Conservation (phyloP, 163 green algal genomes). For the Scenedesmus sp. region DNA sequence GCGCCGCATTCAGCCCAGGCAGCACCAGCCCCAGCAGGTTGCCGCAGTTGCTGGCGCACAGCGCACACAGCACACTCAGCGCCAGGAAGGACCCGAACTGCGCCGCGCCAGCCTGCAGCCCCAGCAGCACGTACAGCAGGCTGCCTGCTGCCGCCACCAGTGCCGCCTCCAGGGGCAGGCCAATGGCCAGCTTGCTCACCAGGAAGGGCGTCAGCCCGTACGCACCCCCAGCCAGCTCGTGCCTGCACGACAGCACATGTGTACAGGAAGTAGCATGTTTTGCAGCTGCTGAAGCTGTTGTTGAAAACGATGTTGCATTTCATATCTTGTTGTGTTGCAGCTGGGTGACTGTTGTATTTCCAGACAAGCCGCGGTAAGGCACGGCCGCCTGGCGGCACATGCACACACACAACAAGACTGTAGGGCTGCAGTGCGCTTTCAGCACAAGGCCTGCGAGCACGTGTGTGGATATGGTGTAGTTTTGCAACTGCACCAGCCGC, state of each 20-base stretch:
- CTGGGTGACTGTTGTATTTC: no score
- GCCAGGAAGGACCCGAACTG: conserved; percentile 5
- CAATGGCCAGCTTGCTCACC: conserved; percentile 30
- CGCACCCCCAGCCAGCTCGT: neutral
- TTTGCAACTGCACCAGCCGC: no score
- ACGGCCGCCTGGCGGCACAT: no score
- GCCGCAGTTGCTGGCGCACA: conserved; percentile 28
- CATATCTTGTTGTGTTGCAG: no score
- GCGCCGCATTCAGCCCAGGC: conserved; percentile 10
- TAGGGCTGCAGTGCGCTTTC: no score
- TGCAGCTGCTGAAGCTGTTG: no score
- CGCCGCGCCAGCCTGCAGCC: neutral
- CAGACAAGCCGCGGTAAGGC: no score
- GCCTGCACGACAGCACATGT: neutral
- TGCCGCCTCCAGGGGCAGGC: neutral
- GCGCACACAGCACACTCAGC: conserved; percentile 33
- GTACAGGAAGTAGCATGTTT: neutral
- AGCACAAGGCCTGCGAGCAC: no score
- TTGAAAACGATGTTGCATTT: no score
- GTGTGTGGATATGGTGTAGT: no score
- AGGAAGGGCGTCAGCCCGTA: conserved; percentile 23
- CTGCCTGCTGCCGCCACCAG: conserved; percentile 3
- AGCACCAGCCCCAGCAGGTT: conserved; percentile 21
- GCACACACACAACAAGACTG: no score
- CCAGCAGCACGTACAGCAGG: conserved; percentile 31